Evolutionary conservation across 306 rosid species (phyloP), one percentile per base, ranked within the genome.

Genomic region (Vigna trinervia): DNA sequence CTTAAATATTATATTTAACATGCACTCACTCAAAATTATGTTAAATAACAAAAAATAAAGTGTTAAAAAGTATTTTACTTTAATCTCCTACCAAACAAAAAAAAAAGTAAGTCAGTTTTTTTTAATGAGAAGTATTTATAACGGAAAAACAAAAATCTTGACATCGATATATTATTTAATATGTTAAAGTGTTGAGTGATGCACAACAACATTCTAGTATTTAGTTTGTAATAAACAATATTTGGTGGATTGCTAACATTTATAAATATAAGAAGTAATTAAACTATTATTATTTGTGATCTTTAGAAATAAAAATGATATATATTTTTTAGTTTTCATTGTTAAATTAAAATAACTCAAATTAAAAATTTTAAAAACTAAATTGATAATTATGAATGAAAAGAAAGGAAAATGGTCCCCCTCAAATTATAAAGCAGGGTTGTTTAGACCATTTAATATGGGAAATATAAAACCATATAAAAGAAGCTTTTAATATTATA

Each of bases 401-500:
- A 41, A 8, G 19, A 17, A 68, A 68, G 41, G 14, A 69, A 26
- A 41, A 28, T 50, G 74, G 74, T 69, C 59, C 59, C 45, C 45
- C 74, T 19, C 4, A 3, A 12, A 30, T 10, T 13, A 26, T 22
- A 69, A 69, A 69, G n/a, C 60, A 48, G 11, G 62, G 48, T 68
- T 68, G 47, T 71, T 71, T 34, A 17, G 10, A 52, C 13, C 48
- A 71, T 51, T 71, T 17, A 71, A 51, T 52, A 53, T 5, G 12
- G 52, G 19, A 66, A 41, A 66, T 66, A 43, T 66, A 43, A 66
- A 66, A 43, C 71, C 53, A 65, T 41, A 41, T 66, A 66, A 66
- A 43, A 20, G 36, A 66, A 20, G n/a, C 22, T 15, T 34, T 62
- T 34, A 17, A 17, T 17, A 62, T 34, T 32, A 71, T 51, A 47